These are phyloP conservation scores for Penicillium sp. DNA, from an alignment of 2,329 filamentous ascomycete species.

Conservation along the genomic window DNA sequence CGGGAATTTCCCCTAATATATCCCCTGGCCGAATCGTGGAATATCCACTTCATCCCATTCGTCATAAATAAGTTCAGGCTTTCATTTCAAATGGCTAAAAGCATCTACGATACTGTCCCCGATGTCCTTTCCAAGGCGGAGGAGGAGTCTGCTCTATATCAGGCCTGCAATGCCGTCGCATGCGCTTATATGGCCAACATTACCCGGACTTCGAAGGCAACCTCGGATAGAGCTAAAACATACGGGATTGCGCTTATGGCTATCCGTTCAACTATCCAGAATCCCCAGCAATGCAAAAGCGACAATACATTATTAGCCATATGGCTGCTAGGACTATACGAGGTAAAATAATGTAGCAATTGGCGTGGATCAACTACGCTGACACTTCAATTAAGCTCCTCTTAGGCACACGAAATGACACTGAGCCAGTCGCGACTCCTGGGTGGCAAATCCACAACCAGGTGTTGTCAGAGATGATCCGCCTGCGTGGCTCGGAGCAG, in stretches of 20 bases:
- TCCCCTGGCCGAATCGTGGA: background rate
- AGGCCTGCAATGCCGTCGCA: background rate
- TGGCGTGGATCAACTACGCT: background rate
- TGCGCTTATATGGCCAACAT: background rate
- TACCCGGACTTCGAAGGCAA: background rate
- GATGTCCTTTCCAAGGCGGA: background rate
- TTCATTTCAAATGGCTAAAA: background rate
- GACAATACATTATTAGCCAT: background rate
- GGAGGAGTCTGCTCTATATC: background rate
- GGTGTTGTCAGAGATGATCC: background rate
- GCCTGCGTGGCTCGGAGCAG: background rate
- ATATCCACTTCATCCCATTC: background rate
- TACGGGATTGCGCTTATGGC: background rate
- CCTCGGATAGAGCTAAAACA: background rate
- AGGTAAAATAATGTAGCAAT: background rate
- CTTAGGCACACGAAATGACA: background rate
- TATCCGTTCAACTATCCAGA: background rate
- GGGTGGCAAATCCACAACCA: background rate
- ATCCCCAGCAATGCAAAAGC: background rate
- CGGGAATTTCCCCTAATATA: background rate
- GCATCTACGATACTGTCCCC: background rate
- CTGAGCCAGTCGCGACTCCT: background rate
- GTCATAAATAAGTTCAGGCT: background rate
- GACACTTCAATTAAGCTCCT: background rate
- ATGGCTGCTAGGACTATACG: background rate